Percentiles rank a stretch among this genome's conserved stretches.
Conservation (phyloP, 805 yeast genomes). For the Diddensiella caesifluorescens region DNA sequence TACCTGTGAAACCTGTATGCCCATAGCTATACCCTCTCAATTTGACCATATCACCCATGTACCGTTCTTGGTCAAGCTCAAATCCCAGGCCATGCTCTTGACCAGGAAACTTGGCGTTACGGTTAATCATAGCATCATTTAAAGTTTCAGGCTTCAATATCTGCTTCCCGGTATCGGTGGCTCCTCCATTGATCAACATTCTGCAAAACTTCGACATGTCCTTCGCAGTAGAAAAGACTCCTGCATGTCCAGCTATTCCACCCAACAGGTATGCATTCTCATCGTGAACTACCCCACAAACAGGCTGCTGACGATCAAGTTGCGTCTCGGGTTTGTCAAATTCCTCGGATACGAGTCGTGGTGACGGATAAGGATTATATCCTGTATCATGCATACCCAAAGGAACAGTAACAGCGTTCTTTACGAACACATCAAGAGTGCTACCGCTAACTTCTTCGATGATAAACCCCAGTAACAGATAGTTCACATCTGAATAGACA, state of each 20-base stretch:
- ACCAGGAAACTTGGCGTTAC: constrained; percentile 10
- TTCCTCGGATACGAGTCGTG: constrained; percentile 11
- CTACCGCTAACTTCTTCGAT: constrained; percentile 6
- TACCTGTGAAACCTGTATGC: constrained; percentile 21
- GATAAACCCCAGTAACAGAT: constrained; percentile 7
- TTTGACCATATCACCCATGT: constrained; percentile 14
- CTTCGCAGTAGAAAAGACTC: constrained; percentile 13
- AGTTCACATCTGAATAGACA: constrained; percentile 10
- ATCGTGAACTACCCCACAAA: constrained; percentile 18
- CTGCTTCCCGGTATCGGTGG: constrained; percentile 1
- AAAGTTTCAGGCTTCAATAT: constrained; percentile 4
- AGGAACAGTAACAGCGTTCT: constrained; percentile 4
- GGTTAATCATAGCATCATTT: constrained; percentile 6
- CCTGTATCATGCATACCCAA: constrained; percentile 12
- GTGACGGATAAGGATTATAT: constrained; percentile 2
- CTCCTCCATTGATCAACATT: constrained; percentile 11
- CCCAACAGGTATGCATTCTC: constrained; percentile 15
- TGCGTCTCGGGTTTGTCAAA: constrained; percentile 8
- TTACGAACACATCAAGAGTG: constrained; percentile 4
- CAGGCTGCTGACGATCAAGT: constrained; percentile 15
- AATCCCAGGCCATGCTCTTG: constrained; percentile 18
- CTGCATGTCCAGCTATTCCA: constrained; percentile 18
- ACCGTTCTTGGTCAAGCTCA: constrained; percentile 16
- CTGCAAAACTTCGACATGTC: constrained; percentile 12
- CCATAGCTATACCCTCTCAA: constrained; percentile 9